Conservation (phyloP, 1,284 basidiomycete genomes). For the Fomitopsis betulina region DNA sequence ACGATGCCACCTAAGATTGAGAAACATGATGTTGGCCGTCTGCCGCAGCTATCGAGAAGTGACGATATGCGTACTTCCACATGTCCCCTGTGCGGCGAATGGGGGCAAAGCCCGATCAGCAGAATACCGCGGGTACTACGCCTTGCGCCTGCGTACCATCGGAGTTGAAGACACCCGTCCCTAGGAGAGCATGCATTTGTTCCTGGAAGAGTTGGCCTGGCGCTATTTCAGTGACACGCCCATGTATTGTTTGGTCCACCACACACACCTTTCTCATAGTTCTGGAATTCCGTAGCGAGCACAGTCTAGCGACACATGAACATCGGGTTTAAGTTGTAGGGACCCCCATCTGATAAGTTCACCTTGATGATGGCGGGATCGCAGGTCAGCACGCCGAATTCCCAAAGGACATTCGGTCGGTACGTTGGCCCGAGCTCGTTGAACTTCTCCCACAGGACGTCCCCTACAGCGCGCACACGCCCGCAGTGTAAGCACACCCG, state of each 20-base stretch:
- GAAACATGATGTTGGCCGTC: neutral
- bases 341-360: neutral
- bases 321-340: neutral
- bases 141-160: slow-evolving; percentile 7
- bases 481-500: no score
- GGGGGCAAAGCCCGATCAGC: neutral
- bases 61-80: slow-evolving; percentile 20
- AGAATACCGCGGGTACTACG: neutral
- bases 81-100: slow-evolving; percentile 17
- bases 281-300: slow-evolving; percentile 18
- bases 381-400: slow-evolving; percentile 13
- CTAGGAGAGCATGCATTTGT: slow-evolving; percentile 16
- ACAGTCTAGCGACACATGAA: slow-evolving; percentile 10
- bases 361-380: slow-evolving; percentile 22
- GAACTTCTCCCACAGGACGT: slow-evolving; percentile 14
- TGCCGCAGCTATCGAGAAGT: no score
- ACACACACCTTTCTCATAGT: slow-evolving; percentile 15
- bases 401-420: slow-evolving; percentile 15
- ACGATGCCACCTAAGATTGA: slow-evolving; percentile 20
- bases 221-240: no score
- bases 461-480: slow-evolving; percentile 8
- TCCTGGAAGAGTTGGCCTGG: slow-evolving; percentile 9
- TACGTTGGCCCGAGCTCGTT: slow-evolving; percentile 13
- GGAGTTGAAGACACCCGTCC: slow-evolving; percentile 16
- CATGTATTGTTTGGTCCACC: neutral